Base-by-base conservation (phyloP, 345 rosid genomes). In the Trapa incisa region DNA sequence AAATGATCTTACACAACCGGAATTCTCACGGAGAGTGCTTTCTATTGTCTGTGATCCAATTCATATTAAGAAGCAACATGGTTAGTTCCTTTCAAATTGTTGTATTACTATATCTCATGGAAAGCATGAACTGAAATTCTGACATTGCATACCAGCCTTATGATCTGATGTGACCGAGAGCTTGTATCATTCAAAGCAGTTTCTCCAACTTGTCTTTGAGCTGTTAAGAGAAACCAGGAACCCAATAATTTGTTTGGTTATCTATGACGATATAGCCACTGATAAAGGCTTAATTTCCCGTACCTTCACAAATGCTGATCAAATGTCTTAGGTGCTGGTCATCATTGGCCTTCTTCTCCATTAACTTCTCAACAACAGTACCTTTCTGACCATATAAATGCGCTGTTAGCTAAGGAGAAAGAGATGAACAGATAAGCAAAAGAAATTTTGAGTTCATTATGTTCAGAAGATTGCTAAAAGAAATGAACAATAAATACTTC, bases 151-250 rank as follows among this genome's bases (percentile, higher is more conserved):
- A 91, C 99, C 93, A 95, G 90, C 74, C 96, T 85, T 75, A 95
- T 87, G 45, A 95, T 95, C 77, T 91, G 98, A 81, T 95, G 99
- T 66, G 99, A 95, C 76, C 99, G 78, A 12, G 99, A 95, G 71
- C 99, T 95, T 22, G 89, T 85, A 77, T 95, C 98, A 77, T 95
- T 95, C 75, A 95, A 81, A 68, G 96, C 96, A 65, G 99, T 95
- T 83, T 95, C 98, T 67, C 99, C 99, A 79, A 91, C 99, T 87
- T 91, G 97, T 73, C 99, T 87, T 85, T 95, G 99, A 71, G 99
- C 99, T 95, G 69, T 71, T 67, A 36, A 64, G 56, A 38, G 6
- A 74, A 58, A 69, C 43, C 39, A 68, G 33, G 9, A 73, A 10
- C 74, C 75, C 74, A 22, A 65, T 69, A 65, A 72, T 64, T 68